Evolutionary conservation across 345 rosid genomes (phyloP).

Genomic region (Lepidium aucheri): DNA sequence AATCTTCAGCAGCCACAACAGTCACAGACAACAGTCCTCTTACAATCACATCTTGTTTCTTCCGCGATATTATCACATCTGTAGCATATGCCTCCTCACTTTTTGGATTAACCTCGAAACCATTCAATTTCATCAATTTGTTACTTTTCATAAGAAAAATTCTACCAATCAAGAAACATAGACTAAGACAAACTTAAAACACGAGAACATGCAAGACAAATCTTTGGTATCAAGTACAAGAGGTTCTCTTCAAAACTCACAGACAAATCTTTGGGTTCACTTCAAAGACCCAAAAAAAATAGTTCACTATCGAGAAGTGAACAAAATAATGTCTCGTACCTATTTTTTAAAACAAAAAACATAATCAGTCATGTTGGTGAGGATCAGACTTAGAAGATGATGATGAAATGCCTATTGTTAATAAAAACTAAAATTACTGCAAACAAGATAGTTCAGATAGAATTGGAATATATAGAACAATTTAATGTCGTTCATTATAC

Average conservation of each 20-base stretch:
- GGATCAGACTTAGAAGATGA: too few relatives aligned
- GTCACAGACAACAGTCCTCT: conserved; percentile 77
- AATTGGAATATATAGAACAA: too few relatives aligned
- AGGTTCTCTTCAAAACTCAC: conserved; percentile 25
- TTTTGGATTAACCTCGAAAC: conserved; percentile 26
- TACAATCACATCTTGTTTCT: conserved; percentile 54
- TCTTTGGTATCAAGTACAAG: background rate
- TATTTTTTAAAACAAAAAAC: conserved; percentile 27
- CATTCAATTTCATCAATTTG: too few relatives aligned
- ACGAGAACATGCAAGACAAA: conserved; percentile 5
- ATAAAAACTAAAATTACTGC: too few relatives aligned
- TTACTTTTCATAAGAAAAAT: background rate
- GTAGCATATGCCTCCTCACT: conserved; percentile 24
- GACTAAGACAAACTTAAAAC: conserved; percentile 5
- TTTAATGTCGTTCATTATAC: too few relatives aligned
- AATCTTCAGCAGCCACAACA: conserved; percentile 61
- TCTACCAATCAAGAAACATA: conserved; percentile 21
- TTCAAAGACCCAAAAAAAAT: conserved; percentile 46
- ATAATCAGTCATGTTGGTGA: background rate
- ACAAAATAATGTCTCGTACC: conserved; percentile 69
- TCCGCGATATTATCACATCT: background rate
- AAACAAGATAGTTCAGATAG: too few relatives aligned
- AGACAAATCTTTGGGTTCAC: conserved; percentile 38
- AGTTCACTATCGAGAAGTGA: conserved; percentile 28
- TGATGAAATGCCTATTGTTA: too few relatives aligned